Percentiles rank a stretch among this genome's conserved stretches.
Conservation (phyloP, 352 stramenopile genomes). For the Blastocystis sp. region DNA sequence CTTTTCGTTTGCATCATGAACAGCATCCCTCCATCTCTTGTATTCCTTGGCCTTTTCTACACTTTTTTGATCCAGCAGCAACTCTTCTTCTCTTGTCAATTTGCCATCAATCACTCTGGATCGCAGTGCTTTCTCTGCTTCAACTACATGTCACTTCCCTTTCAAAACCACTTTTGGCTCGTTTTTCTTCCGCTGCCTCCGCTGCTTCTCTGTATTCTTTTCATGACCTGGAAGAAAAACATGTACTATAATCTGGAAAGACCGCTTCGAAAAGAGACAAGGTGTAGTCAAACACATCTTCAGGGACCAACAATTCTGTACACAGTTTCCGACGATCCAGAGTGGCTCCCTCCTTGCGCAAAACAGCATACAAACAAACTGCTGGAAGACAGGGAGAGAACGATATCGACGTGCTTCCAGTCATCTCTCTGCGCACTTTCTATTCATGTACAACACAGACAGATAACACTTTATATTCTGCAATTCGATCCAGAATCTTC, state of each 20-base stretch:
- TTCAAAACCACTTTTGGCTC: not conserved
- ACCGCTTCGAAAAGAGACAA: not conserved
- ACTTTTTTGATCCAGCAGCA: not conserved
- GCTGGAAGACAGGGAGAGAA: not conserved
- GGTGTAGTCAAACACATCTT: not conserved
- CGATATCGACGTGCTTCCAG: not conserved
- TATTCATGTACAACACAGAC: not conserved
- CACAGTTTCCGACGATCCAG: not conserved
- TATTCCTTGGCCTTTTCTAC: slow-evolving; percentile 15
- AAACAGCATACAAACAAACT: not conserved
- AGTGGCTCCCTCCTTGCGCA: not conserved
- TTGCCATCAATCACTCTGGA: not conserved
- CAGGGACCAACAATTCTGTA: not conserved
- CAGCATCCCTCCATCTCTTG: not conserved
- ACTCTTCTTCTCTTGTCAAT: not conserved
- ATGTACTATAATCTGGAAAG: slow-evolving; percentile 44
- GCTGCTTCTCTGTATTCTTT: slow-evolving; percentile 10
- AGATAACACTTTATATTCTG: slow-evolving; percentile 1
- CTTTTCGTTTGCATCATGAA: not conserved
- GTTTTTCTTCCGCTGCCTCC: not conserved
- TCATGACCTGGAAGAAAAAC: not conserved
- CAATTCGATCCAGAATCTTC: not conserved
- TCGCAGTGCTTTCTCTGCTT: not conserved
- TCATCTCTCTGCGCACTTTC: not conserved
- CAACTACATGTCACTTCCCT: not conserved